phyloP scores from a whole-genome alignment of 331 rosid genomes.

The Malus hybrid region DNA sequence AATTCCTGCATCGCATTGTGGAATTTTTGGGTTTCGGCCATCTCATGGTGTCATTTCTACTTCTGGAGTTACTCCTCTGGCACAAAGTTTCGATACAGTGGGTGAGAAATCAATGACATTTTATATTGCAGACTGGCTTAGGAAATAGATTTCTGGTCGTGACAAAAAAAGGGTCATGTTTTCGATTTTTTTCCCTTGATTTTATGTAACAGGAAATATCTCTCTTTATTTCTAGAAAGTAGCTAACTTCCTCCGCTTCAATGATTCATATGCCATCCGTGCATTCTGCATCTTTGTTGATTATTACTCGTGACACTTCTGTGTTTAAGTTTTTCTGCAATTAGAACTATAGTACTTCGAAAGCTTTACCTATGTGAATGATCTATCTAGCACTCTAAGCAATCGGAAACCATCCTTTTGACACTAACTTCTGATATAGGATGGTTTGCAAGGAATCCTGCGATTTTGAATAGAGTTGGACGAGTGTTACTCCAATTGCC shows the following conservation, averaged over 20 bases:
- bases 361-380: conserved; percentile 1
- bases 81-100: too few species aligned
- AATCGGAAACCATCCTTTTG: not conserved
- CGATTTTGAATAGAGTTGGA: conserved; percentile 61
- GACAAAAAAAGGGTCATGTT: not conserved
- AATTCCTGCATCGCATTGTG: conserved; percentile 87
- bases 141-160: not conserved
- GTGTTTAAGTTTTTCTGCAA: not conserved
- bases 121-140: not conserved
- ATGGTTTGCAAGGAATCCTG: conserved; percentile 88
- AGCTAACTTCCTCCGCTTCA: not conserved
- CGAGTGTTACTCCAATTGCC: conserved; percentile 25
- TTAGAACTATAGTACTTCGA: not conserved
- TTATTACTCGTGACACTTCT: not conserved
- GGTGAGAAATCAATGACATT: not conserved
- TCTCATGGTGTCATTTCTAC: conserved; percentile 68
- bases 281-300: not conserved
- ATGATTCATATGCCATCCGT: not conserved
- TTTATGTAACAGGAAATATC: not conserved
- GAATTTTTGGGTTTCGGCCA: conserved; percentile 88
- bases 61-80: conserved; percentile 48
- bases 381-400: not conserved
- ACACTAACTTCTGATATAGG: conserved; percentile 50
- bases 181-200: not conserved
- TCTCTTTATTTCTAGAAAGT: not conserved